Conservation (phyloP, 495 filamentous ascomycete genomes). For the Hypoxylon trugodes region DNA sequence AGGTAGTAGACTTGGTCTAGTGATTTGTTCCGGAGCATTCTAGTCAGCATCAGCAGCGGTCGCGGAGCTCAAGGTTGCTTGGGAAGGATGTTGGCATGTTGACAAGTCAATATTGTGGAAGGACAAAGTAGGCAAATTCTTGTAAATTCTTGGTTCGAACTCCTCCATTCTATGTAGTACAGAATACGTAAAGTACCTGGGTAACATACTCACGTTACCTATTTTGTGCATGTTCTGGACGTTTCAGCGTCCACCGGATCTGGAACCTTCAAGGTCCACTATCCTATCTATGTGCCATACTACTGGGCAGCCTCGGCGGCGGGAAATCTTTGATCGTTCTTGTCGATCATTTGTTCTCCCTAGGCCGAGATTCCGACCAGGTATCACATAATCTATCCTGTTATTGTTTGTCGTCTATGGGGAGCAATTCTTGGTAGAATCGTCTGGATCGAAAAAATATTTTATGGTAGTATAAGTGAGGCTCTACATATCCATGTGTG, state of each 20-base stretch:
- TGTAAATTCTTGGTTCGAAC: not conserved
- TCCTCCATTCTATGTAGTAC: conserved; percentile 1
- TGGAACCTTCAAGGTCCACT: conserved; percentile 29
- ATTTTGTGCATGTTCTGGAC: not conserved
- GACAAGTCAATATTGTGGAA: too few relatives aligned
- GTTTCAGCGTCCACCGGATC: conserved; percentile 12
- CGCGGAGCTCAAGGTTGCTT: too few relatives aligned
- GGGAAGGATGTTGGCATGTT: too few relatives aligned
- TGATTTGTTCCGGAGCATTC: too few relatives aligned
- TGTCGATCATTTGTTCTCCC: conserved; percentile 38
- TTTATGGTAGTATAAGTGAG: conserved; percentile 15
- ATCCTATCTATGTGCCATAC: conserved; percentile 30
- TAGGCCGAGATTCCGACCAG: conserved; percentile 27
- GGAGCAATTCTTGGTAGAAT: conserved; percentile 8
- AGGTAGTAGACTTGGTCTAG: too few relatives aligned
- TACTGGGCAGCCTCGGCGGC: conserved; percentile 21
- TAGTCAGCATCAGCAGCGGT: too few relatives aligned
- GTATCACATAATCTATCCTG: conserved; percentile 15
- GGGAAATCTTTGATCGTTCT: conserved; percentile 38
- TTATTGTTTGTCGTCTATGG: not conserved
- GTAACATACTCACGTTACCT: conserved; percentile 2
- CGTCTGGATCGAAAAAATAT: conserved; percentile 13
- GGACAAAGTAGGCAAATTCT: too few relatives aligned
- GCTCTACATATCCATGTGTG: conserved; percentile 19
- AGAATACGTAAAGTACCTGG: conserved; percentile 7